These are phyloP conservation scores for Auriculariales sp. DNA, from an alignment of 768 basidiomycete species.

Conservation along the genomic window DNA sequence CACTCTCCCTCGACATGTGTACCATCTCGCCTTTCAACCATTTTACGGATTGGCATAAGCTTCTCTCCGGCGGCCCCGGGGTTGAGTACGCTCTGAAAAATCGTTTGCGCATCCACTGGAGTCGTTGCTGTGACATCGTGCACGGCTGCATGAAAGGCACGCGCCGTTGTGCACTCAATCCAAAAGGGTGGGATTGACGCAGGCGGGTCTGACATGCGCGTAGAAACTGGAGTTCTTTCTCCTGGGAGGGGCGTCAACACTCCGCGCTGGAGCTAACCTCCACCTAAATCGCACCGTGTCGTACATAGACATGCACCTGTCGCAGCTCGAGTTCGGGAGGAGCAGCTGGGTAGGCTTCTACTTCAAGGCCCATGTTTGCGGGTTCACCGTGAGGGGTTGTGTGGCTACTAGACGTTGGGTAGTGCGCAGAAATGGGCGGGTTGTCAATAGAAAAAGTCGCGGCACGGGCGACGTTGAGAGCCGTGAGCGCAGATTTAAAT, in stretches of 20 bases:
- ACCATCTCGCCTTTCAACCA: slow-evolving; percentile 47
- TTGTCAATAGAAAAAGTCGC: neutral
- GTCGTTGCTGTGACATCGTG: slow-evolving; percentile 1
- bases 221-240: slow-evolving; percentile 63
- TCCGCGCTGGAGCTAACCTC: neutral
- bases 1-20: slow-evolving; percentile 42
- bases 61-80: neutral
- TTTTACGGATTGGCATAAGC: slow-evolving; percentile 23
- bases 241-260: slow-evolving; percentile 24
- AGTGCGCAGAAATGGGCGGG: neutral
- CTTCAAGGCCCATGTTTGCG: slow-evolving; percentile 24
- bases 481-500: neutral
- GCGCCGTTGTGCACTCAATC: slow-evolving; percentile 12
- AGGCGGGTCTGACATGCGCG: slow-evolving; percentile 45
- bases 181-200: slow-evolving; percentile 56
- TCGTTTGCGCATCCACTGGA: neutral
- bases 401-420: neutral
- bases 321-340: slow-evolving; percentile 41
- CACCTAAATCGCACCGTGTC: slow-evolving; percentile 41
- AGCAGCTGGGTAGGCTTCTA: slow-evolving; percentile 42
- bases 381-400: neutral
- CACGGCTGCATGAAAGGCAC: slow-evolving; percentile 12
- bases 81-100: neutral
- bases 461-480: neutral
- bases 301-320: slow-evolving; percentile 62